A percentile compares a stretch with the other conserved stretches of the same genome.
Conservation (phyloP, 352 stramenopile genomes). For the Lagenidium giganteum region DNA sequence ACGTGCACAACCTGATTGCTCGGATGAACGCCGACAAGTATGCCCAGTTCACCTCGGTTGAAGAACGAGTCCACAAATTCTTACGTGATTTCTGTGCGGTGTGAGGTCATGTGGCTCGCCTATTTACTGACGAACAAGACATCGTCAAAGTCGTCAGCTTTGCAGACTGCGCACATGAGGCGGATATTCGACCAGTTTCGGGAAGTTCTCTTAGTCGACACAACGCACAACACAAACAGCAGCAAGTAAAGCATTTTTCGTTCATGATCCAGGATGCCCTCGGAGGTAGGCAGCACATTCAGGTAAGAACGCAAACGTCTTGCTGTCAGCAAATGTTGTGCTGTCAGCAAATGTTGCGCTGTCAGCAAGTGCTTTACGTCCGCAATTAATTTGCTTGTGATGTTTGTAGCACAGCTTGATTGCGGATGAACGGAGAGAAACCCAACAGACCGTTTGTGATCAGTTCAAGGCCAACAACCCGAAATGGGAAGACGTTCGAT, state of each 20-base stretch:
- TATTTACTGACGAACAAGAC: background rate
- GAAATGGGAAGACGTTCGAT: slow-evolving; percentile 1
- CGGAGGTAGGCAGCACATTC: slow-evolving; percentile 2
- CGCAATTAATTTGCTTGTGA: too few species aligned
- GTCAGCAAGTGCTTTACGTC: too few species aligned
- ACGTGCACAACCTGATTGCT: slow-evolving; percentile 28
- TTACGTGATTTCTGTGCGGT: background rate
- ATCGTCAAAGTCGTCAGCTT: background rate
- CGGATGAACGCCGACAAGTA: background rate
- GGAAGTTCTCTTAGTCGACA: slow-evolving; percentile 4
- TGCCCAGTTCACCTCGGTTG: background rate
- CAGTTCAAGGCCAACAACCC: slow-evolving; percentile 4
- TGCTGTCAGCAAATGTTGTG: too few species aligned
- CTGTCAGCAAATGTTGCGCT: too few species aligned
- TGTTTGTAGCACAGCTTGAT: slow-evolving; percentile 4
- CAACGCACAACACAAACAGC: slow-evolving; percentile 5
- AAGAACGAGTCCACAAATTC: background rate
- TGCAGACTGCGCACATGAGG: slow-evolving; percentile 5
- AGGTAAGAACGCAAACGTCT: too few species aligned
- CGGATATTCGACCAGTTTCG: background rate
- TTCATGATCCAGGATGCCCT: slow-evolving; percentile 7
- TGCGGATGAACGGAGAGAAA: background rate
- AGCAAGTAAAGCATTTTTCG: slow-evolving; percentile 3
- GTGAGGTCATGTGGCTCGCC: background rate
- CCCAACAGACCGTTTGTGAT: background rate